These are phyloP conservation scores for Adansonia gregorii DNA, from an alignment of 441 rosid species.

Conservation along the genomic window DNA sequence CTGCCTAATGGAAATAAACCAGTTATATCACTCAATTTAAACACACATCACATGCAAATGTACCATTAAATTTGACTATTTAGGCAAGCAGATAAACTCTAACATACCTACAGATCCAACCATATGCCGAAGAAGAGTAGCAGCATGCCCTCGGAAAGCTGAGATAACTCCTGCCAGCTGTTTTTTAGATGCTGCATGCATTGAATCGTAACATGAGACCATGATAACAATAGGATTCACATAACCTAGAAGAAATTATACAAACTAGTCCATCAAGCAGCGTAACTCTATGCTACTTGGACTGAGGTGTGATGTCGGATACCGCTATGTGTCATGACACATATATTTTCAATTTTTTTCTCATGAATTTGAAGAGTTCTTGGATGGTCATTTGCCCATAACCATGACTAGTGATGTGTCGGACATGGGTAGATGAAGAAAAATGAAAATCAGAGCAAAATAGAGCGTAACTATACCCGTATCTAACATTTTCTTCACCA, in stretches of 20 bases:
- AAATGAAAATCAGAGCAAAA: no score
- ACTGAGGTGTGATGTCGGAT: no score
- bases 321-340: no score
- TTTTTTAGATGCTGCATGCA: constrained; percentile 71
- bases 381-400: no score
- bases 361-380: no score
- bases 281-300: neutral
- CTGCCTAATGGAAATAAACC: neutral
- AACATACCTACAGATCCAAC: constrained; percentile 90
- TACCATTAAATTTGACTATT: neutral
- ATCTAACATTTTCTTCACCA: constrained; percentile 84
- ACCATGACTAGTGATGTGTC: no score
- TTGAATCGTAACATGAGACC: neutral
- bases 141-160: constrained; percentile 75
- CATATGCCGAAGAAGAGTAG: constrained; percentile 85
- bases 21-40: neutral
- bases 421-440: no score
- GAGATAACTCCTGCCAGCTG: constrained; percentile 75
- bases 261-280: constrained; percentile 17
- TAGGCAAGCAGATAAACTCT: neutral
- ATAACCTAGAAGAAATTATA: constrained; percentile 7
- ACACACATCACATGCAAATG: constrained; percentile 6
- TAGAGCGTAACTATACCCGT: constrained; percentile 52
- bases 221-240: neutral
- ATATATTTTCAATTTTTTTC: no score